Conservation (phyloP, 495 filamentous ascomycete genomes). For the Penicillium turbatum region DNA sequence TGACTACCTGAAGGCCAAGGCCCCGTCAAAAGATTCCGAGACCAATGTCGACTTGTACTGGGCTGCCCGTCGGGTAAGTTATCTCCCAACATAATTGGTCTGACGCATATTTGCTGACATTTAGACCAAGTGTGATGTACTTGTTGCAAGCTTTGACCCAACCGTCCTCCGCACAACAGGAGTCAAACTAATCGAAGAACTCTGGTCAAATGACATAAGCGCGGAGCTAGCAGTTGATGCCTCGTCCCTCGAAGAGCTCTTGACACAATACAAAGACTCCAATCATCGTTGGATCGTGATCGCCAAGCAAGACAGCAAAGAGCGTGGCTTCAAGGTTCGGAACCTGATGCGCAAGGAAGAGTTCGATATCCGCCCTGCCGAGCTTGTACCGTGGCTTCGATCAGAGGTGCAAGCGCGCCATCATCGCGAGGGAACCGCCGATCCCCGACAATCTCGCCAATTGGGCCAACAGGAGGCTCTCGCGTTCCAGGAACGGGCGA, state of each 20-base stretch:
- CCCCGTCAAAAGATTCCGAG: conserved; percentile 62
- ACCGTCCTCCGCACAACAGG: conserved; percentile 68
- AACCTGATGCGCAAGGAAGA: conserved; percentile 76
- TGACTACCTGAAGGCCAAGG: conserved; percentile 60
- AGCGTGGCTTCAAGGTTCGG: conserved; percentile 69
- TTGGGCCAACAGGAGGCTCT: conserved; percentile 40
- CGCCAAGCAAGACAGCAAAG: conserved; percentile 72
- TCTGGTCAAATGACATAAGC: conserved; percentile 81
- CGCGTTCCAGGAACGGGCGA: conserved; percentile 46
- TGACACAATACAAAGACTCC: conserved; percentile 62
- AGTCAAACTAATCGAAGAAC: conserved; percentile 67
- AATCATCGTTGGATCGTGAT: conserved; percentile 83
- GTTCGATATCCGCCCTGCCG: conserved; percentile 66
- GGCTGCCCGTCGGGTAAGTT: conserved; percentile 57
- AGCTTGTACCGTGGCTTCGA: conserved; percentile 78
- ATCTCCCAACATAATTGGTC: background rate
- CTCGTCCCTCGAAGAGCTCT: conserved; percentile 68
- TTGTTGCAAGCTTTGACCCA: conserved; percentile 81
- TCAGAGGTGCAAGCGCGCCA: conserved; percentile 77
- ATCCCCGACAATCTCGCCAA: conserved; percentile 45
- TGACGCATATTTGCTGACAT: background rate
- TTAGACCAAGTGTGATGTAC: conserved; percentile 68
- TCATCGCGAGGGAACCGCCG: conserved; percentile 50
- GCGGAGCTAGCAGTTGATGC: conserved; percentile 84
- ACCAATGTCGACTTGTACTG: conserved; percentile 50